Evolutionary conservation across 1,284 basidiomycete genomes (phyloP).

Genomic region (Tylopilus sp.): DNA sequence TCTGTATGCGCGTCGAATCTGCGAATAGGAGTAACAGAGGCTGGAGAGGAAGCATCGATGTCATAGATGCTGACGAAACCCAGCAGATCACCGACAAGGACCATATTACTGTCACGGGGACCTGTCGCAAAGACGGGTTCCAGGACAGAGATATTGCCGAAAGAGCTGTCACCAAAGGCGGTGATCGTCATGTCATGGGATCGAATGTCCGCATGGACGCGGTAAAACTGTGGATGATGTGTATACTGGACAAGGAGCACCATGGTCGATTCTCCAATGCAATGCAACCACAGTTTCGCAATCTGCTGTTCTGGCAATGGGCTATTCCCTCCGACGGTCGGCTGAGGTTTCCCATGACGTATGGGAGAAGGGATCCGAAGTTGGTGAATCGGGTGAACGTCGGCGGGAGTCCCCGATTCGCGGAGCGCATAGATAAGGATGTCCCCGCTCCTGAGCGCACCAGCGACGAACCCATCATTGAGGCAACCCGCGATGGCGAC

Average conservation of each 20-base stretch:
- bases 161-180: conserved; percentile 52
- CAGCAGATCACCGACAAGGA: conserved; percentile 57
- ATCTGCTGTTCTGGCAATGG: conserved; percentile 10
- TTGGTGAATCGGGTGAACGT: conserved; percentile 17
- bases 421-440: conserved; percentile 54
- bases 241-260: conserved; percentile 45
- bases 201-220: conserved; percentile 38
- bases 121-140: conserved; percentile 46
- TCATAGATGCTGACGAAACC: conserved; percentile 62
- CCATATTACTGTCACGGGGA: conserved; percentile 43
- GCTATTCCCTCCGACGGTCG: background rate
- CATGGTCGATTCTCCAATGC: conserved; percentile 9
- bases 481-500: conserved; percentile 48
- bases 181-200: conserved; percentile 38
- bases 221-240: conserved; percentile 49
- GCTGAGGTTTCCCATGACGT: conserved; percentile 23
- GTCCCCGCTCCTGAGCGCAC: conserved; percentile 53
- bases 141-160: conserved; percentile 48
- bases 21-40: conserved; percentile 36
- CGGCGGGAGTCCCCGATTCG: conserved; percentile 8
- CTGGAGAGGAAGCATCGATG: conserved; percentile 12
- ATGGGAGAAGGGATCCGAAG: conserved; percentile 32
- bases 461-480: conserved; percentile 47
- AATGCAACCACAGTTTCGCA: conserved; percentile 19
- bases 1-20: conserved; percentile 63